Conservation (phyloP, 1,284 basidiomycete genomes). For the Leccinum ponderosum region DNA sequence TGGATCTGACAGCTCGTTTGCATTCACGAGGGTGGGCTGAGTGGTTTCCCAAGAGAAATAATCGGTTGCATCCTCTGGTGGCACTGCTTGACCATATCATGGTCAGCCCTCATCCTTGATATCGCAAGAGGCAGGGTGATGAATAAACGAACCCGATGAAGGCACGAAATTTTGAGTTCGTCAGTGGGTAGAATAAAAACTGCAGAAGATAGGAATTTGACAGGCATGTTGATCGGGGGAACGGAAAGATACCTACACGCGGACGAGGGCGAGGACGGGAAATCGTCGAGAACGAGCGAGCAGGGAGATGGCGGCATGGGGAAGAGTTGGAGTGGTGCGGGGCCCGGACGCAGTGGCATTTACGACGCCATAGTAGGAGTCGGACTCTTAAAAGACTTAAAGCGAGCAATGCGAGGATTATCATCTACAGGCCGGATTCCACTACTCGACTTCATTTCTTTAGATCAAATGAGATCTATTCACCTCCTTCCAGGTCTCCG, state of each 20-base stretch:
- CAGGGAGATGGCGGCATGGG: constrained; percentile 10
- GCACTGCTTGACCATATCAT: background rate
- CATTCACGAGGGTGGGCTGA: constrained; percentile 4
- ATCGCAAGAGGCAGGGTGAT: no score
- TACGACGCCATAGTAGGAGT: no score
- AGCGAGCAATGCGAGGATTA: no score
- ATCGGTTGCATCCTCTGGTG: constrained; percentile 2
- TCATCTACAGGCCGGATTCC: no score
- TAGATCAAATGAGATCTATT: no score
- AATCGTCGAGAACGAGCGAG: constrained; percentile 1
- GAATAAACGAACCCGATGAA: no score
- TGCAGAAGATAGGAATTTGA: constrained; percentile 1
- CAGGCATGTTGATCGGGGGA: background rate
- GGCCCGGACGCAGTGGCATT: no score
- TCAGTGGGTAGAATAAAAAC: constrained; percentile 3
- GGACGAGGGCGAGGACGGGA: constrained; percentile 24
- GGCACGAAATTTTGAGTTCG: background rate
- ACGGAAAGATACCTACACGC: constrained; percentile 17
- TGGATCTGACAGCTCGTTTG: constrained; percentile 3
- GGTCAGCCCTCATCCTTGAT: no score
- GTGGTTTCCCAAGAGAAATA: constrained; percentile 15
- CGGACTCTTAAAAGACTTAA: no score
- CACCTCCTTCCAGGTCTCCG: no score
- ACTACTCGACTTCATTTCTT: no score
- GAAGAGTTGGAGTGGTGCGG: background rate